Evolutionary conservation across 441 rosid species (phyloP), one percentile per base, ranked within the genome.

Genomic region (Iberis amara): DNA sequence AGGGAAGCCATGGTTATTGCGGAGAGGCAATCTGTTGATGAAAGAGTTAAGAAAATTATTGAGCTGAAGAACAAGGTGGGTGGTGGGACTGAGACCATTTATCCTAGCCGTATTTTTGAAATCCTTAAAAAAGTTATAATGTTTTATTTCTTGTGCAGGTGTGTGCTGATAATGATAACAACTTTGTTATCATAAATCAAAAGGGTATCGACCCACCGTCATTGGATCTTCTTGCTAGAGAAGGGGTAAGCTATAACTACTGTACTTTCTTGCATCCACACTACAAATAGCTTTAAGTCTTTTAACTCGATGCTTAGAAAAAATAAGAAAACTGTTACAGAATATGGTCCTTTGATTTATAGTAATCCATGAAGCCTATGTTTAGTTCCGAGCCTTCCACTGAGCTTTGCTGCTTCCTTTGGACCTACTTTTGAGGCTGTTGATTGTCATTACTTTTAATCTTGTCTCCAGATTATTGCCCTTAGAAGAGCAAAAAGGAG

Each of bases 1-100:
- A 85, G 98, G 65, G 98, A 91, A 75, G 86, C 90, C 28, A 91
- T 91, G 98, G 83, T 91, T 81, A 72, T 76, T 11, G 95, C 94
- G 10, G 98, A 91, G 78, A 83, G 95, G 77, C 87, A 70, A 43
- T 76, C 82, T 50, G 95, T 88, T 66, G 96, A 91, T 55, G 95
- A 85, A 64, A 77, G 90, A 80, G 94, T 83, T 37, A 65, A 41
- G 62, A 88, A 73, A 57, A 86, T 89, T 50, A 89, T 89, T 57
- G 95, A 82, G 52, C 74, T 89, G 7, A 89, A 86, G 76, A 80
- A 85, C 48, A 69, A 83, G 95, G 98, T 85, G 21, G 21, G 21
- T 18, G 21, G 21, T 18, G 47, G 21, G 46, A 40, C 30, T 33
- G 38, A 35, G 15, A 49, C 52, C 66, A 32, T 3, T 26, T 45